phyloP scores from a whole-genome alignment of 108 stramenopile genomes.

The Nitzschia sp. region DNA sequence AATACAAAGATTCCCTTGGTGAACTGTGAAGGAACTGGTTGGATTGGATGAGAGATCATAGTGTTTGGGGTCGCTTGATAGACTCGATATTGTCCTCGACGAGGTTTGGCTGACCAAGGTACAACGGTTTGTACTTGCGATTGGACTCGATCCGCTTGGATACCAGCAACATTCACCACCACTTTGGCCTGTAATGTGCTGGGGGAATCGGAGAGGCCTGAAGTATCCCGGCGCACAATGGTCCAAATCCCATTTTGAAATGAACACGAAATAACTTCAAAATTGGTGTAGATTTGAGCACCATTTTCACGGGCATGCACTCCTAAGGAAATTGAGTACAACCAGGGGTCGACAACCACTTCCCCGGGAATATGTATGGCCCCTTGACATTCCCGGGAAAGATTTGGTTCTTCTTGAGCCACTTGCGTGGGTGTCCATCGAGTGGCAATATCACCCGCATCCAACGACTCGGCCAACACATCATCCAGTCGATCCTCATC shows the following conservation, averaged over 20 bases:
- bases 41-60: conserved; percentile 58
- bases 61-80: conserved; percentile 36
- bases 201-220: background rate
- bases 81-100: conserved; percentile 71
- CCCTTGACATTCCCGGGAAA: conserved; percentile 42
- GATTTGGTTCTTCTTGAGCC: conserved; percentile 48
- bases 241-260: conserved; percentile 45
- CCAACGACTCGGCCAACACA: conserved; percentile 60
- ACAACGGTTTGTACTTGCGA: background rate
- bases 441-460: conserved; percentile 73
- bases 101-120: conserved; percentile 47
- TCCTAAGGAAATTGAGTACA: conserved; percentile 69
- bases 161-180: conserved; percentile 66
- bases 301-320: conserved; percentile 70
- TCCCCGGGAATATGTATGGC: conserved; percentile 80
- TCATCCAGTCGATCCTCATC: conserved; percentile 40
- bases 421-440: conserved; percentile 41
- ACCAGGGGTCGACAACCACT: conserved; percentile 84
- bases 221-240: conserved; percentile 7
- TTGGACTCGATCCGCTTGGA: conserved; percentile 54
- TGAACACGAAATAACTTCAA: conserved; percentile 26
- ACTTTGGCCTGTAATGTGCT: conserved; percentile 28
- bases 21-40: conserved; percentile 74
- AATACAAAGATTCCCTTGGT: conserved; percentile 84
- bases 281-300: conserved; percentile 39